Percentiles rank a stretch among this genome's conserved stretches.
These are phyloP conservation scores for Bassia scoparia DNA, from an alignment of 148 eudicot genomes.

Conservation along the genomic window DNA sequence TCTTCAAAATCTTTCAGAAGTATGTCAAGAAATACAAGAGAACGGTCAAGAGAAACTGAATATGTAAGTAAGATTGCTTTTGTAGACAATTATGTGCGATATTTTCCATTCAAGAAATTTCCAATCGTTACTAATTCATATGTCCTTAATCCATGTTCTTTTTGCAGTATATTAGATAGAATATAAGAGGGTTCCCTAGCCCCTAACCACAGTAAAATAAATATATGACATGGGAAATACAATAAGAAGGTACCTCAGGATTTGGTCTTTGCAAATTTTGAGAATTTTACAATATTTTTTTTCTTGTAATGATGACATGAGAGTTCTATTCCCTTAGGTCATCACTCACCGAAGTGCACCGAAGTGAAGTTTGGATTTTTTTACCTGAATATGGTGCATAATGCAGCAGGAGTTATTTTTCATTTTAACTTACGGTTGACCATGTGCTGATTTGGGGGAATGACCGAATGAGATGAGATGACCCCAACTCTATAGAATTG, in stretches of 20 bases:
- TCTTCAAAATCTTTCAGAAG: not conserved
- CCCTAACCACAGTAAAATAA: not conserved
- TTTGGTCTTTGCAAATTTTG: not conserved
- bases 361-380: too few species aligned
- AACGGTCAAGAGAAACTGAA: slow-evolving; percentile 19
- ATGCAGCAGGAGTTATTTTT: too few species aligned
- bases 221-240: too few species aligned
- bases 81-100: not conserved
- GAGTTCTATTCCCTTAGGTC: not conserved
- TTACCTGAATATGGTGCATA: too few species aligned
- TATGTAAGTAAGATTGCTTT: slow-evolving; percentile 15
- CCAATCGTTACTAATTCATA: not conserved
- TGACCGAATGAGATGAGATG: too few species aligned
- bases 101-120: not conserved
- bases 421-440: too few species aligned
- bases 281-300: not conserved
- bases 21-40: not conserved
- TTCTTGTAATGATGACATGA: not conserved
- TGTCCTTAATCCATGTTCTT: not conserved
- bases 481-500: too few species aligned
- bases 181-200: not conserved
- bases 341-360: too few species aligned
- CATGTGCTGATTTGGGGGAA: too few species aligned
- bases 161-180: not conserved
- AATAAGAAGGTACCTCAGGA: too few species aligned